Base-by-base conservation (phyloP, 148 eudicot species). In the Selenicereus undatus region DNA sequence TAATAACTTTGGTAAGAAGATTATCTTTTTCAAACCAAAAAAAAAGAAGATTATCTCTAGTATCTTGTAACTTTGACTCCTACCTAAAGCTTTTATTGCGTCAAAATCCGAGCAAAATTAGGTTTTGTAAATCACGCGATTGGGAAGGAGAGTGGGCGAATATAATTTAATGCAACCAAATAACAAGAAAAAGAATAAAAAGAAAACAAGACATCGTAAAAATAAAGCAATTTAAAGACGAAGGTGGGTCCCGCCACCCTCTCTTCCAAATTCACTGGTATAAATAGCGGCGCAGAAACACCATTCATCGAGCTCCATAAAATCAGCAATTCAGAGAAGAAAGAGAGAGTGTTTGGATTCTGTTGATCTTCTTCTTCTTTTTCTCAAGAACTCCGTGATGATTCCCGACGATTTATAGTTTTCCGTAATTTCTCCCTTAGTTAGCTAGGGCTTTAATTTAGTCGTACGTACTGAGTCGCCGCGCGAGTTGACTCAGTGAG, bases 401-500 rank as follows among this genome's bases (percentile, higher is more conserved):
- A 11, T 48, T 73, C 81, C 16, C 20, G 20, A 27, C 20, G n/a
- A 56, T 30, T 80, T 60, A 0, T 71, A 80, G 80, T 27, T 66
- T 64, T 65, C 13, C 2, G 3, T 36, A 43, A 20, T 26, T n/a
- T 50, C 4, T 45, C 6, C 43, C 9, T 9, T 20, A 4, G 11
- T 68, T 76, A 9, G 24, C 50, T 76, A n/a, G 71, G 71, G 71
- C 27, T 66, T 64, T 6, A n/a, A 21, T 21, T 7, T 7, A 6
- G n/a, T 60, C 6, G n/a, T 60, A 60, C 32, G 32, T 3, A 24
- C 50, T 10, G 43, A 39, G 43, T 16, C 20, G 45, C 42, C 35
- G 14, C 10, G 11, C 79, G 76, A 76, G 80, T 76, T 73, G 83
- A 74, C 64, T 84, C 75, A 29, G 71, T 80, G 78, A 71, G 80